These are phyloP conservation scores for Lepiota venenata DNA, from an alignment of 768 basidiomycete species.

Conservation along the genomic window DNA sequence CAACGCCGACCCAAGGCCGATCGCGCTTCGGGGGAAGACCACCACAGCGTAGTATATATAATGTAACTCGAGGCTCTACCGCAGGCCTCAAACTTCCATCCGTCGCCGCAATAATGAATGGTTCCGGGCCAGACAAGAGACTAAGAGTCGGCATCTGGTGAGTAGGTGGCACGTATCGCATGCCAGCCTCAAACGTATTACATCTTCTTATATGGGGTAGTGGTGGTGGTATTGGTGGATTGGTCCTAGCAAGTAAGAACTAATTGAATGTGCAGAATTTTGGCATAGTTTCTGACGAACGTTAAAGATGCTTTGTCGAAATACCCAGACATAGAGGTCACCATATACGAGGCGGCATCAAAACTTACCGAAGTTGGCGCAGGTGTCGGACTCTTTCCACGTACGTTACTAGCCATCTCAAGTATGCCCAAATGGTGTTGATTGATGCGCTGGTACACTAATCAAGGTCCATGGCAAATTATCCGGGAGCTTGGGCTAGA, in stretches of 20 bases:
- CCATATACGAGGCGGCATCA: conserved; percentile 50
- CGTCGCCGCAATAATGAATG: too few relatives aligned
- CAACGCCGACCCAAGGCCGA: too few relatives aligned
- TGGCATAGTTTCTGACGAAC: conserved; percentile 6
- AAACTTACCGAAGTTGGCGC: conserved; percentile 53
- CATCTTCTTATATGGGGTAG: conserved; percentile 21
- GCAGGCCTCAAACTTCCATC: too few relatives aligned
- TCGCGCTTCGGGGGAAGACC: too few relatives aligned
- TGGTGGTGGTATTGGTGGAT: conserved; percentile 51
- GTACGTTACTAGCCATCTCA: conserved; percentile 22
- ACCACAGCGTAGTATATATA: too few relatives aligned
- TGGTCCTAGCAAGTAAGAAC: conserved; percentile 35
- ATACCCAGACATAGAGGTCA: conserved; percentile 51
- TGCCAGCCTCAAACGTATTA: conserved; percentile 10
- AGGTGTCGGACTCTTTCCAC: conserved; percentile 52
- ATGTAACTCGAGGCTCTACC: too few relatives aligned
- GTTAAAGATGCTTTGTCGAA: conserved; percentile 35
- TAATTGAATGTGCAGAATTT: too few relatives aligned
- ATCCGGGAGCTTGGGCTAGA: conserved; percentile 41
- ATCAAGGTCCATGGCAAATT: conserved; percentile 44
- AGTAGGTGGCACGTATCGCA: too few relatives aligned
- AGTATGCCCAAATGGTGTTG: neutral
- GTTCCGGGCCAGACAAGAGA: too few relatives aligned
- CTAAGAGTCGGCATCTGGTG: too few relatives aligned
- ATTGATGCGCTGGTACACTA: neutral